phyloP scores from a whole-genome alignment of 73 alveolate species.

The Tetrahymena elliotti region DNA sequence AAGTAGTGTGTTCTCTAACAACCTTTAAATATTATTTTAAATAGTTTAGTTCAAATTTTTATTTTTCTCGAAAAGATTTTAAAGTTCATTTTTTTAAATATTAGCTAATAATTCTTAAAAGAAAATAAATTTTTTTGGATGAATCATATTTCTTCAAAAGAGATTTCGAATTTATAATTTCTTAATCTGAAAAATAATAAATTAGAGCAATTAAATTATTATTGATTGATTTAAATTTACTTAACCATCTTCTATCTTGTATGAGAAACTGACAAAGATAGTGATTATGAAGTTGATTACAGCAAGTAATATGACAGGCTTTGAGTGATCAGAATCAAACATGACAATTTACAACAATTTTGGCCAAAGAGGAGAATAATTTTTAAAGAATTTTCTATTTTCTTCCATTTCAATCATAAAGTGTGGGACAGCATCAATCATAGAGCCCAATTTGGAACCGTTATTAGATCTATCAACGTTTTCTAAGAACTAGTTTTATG shows the following conservation, averaged over 20 bases:
- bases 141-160: too few species aligned
- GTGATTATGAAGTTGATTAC: not conserved
- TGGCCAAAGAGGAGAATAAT: not conserved
- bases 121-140: too few species aligned
- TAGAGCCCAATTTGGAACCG: conserved; percentile 2
- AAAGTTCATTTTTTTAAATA: too few species aligned
- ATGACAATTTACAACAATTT: not conserved
- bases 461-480: conserved; percentile 5
- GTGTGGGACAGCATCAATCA: not conserved
- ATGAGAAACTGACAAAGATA: not conserved
- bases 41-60: not conserved
- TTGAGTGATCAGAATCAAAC: not conserved
- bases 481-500: not conserved
- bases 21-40: not conserved
- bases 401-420: not conserved
- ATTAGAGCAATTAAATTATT: too few species aligned
- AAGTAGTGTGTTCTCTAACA: not conserved
- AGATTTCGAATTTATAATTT: too few species aligned
- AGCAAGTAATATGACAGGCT: not conserved
- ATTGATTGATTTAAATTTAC: not conserved
- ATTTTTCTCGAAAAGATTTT: too few species aligned
- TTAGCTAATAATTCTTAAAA: too few species aligned
- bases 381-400: not conserved
- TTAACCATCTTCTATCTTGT: not conserved
- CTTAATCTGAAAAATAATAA: too few species aligned